These are phyloP conservation scores for Neonectria ditissima DNA, from an alignment of 2,329 filamentous ascomycete species.

Conservation along the genomic window DNA sequence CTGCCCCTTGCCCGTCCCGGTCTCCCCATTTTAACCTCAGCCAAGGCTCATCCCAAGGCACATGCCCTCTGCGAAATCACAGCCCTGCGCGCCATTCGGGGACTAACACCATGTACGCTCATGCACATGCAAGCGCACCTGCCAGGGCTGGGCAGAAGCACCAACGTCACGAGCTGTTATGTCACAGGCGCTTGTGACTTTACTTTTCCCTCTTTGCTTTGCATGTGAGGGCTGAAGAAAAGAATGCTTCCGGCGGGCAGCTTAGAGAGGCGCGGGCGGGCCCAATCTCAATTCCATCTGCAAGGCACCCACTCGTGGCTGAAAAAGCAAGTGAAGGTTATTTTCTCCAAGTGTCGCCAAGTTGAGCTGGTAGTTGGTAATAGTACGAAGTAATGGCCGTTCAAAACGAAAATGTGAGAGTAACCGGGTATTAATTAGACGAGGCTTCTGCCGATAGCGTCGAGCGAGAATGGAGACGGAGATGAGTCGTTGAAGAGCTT, in stretches of 20 bases:
- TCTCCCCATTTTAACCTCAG: constrained; percentile 3
- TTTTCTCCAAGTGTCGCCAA: not conserved
- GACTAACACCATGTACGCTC: constrained; percentile 12
- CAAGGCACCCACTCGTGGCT: constrained; percentile 17
- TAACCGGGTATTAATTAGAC: too few relatives aligned
- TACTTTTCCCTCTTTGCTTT: not conserved
- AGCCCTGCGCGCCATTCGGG: constrained; percentile 1
- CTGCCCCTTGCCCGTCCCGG: not conserved
- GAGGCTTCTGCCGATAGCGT: not conserved
- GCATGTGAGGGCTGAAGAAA: constrained; percentile 3
- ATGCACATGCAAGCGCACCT: constrained; percentile 19
- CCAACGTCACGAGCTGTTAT: not conserved
- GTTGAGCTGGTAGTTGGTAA: not conserved
- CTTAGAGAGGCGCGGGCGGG: constrained; percentile 6
- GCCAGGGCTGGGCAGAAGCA: constrained; percentile 17
- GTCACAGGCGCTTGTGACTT: constrained; percentile 6
- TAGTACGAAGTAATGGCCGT: too few relatives aligned
- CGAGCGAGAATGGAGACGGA: not conserved
- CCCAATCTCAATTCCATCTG: constrained; percentile 22
- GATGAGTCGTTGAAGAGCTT: constrained; percentile 4
- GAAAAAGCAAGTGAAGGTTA: not conserved
- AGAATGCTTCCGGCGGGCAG: not conserved
- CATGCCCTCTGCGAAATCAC: constrained; percentile 3
- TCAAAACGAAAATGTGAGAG: too few relatives aligned
- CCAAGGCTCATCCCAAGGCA: not conserved